Base-by-base conservation (phyloP, 208 protist genomes). In the Leishmania tarentolae region DNA sequence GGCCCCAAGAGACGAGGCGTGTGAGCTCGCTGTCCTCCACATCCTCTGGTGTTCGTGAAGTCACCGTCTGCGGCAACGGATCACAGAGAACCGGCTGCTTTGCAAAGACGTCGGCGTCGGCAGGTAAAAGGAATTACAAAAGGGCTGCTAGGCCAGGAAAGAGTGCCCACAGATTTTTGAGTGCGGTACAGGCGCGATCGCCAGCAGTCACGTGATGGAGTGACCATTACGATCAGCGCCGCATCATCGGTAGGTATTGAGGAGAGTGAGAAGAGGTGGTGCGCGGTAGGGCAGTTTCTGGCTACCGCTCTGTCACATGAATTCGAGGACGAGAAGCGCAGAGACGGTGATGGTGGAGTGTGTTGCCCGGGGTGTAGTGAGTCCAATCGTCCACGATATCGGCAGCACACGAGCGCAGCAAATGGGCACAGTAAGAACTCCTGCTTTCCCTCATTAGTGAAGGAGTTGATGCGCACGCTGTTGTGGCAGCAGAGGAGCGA, bases 91-190 rank as follows among this genome's bases (percentile, higher is more conserved):
- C 17, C 28, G 79, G 76, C 5, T 40, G 68, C 24, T 56, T 24
- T 1, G 56, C 42, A 37, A 85, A 15, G 44, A 31, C 42, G 9
- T 28, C 37, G 35, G 69, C 40, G 0, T 44, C n/a, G n/a, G 71
- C 13, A 82, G 3, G 40, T 35, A 37, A 2, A 57, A 37, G 24
- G 69, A 46, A 0, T n/a, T n/a, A n/a, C n/a, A n/a, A n/a, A n/a
- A n/a, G n/a, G n/a, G n/a, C n/a, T n/a, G 66, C 77, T 35, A 50
- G 50, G 21, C 65, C 75, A 35, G 82, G 31, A 63, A 85, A 82
- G 61, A 75, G 75, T 0, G 63, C 82, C 44, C 78, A 72, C 57
- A 85, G 56, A 2, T 77, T 52, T 21, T 61, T 75, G 53, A 75
- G 24, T 65, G 75, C 42, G 56, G 52, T 24, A 71, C 82, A 53